Percentiles rank a stretch among this genome's conserved stretches.
These are phyloP conservation scores for Trametes polyzona DNA, from an alignment of 1,284 basidiomycete genomes.

Conservation along the genomic window DNA sequence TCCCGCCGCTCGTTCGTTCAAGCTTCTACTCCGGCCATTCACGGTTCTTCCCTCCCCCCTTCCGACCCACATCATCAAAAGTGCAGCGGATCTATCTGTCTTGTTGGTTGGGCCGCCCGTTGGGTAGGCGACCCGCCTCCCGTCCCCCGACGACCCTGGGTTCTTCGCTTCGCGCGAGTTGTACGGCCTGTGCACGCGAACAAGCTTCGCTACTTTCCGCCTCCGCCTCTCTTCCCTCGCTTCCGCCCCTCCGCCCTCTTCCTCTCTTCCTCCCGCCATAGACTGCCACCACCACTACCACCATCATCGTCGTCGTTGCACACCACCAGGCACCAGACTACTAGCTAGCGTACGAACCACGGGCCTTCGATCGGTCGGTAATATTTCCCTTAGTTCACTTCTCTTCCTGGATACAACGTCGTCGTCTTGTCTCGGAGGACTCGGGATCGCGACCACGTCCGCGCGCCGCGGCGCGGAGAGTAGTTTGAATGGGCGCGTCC, in stretches of 20 bases:
- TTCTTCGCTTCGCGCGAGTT: too few relatives aligned
- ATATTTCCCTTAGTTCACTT: background rate
- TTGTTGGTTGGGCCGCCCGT: slow-evolving; percentile 5
- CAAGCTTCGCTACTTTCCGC: background rate
- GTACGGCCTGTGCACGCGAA: too few relatives aligned
- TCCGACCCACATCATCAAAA: background rate
- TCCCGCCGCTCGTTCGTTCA: background rate
- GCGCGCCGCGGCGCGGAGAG: too few relatives aligned
- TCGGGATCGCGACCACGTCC: too few relatives aligned
- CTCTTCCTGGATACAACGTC: slow-evolving; percentile 1
- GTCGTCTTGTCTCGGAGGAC: background rate
- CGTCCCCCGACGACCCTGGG: background rate
- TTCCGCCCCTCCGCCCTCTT: too few relatives aligned
- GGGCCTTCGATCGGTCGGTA: slow-evolving; percentile 12
- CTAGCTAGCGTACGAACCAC: slow-evolving; percentile 20
- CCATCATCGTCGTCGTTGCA: too few relatives aligned
- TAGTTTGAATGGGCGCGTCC: background rate
- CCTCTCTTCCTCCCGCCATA: slow-evolving; percentile 5
- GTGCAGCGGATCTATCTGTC: background rate
- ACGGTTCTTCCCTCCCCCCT: background rate
- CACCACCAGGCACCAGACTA: too few relatives aligned
- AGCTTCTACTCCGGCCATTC: background rate
- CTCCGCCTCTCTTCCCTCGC: too few relatives aligned
- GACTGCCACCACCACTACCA: slow-evolving; percentile 7
- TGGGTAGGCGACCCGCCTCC: background rate